Evolutionary conservation across 306 rosid species (phyloP), one percentile per base, ranked within the genome.

Genomic region (Vicia sativa): DNA sequence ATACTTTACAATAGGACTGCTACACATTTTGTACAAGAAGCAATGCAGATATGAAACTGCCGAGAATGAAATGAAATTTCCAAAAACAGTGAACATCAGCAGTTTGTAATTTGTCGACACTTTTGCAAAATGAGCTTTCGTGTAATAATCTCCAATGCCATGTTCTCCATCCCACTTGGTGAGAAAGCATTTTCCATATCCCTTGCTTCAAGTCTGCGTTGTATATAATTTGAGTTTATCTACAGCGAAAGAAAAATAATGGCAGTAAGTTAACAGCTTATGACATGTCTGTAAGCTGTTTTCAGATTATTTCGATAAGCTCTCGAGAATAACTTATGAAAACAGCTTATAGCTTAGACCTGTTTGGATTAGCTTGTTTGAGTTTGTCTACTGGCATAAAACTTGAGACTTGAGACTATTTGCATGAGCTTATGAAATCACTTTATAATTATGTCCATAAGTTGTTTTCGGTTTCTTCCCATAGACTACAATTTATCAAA

Each of bases 1-100:
- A 78, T 58, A 77, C 95, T 90, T 80, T 90, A 86, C 96, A 84
- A 55, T 80, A 87, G 67, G 80, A 85, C 54, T 81, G 74, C 74
- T 73, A 67, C 79, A 63, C 67, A 80, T 71, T 77, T 74, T 74
- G 74, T 81, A 79, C 88, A 75, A 28, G 63, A 74, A 65, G 63
- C 34, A 62, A 48, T 35, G 84, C 82, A 63, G 74, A 68, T 53
- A 19, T 21, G 74, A 81, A 74, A 70, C 83, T 74, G 65, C 34
- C 14, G 46, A 43, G 75, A 56, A 65, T 73, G 79, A 75, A 77
- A 72, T 71, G 58, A 84, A 56, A 57, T 74, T 80, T 78, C 79
- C 78, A 65, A 58, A 71, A 78, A 67, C 79, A 78, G 59, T 39
- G 72, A 74, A 69, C 62, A 79, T 64, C 77, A 49, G 72, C 86